Evolutionary conservation across 2,329 filamentous ascomycete species (phyloP).

Genomic region (Aspergillus fijiensis): DNA sequence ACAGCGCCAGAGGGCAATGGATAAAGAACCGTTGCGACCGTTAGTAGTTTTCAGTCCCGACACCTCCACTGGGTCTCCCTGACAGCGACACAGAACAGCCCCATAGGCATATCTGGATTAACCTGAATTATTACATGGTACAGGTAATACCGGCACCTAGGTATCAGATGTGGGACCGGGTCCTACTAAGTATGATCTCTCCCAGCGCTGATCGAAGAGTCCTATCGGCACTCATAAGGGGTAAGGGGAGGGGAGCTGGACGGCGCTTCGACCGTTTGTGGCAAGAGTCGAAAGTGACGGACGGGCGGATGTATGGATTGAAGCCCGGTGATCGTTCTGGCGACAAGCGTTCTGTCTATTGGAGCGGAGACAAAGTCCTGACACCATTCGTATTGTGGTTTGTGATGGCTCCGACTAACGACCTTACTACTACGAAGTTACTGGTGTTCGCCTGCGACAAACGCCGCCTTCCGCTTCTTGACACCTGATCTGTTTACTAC

Average conservation of each 20-base stretch:
- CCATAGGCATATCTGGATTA: slow-evolving; percentile 3
- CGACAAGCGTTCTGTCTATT: not conserved
- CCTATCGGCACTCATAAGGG: slow-evolving; percentile 20
- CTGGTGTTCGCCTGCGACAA: not conserved
- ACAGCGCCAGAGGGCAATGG: slow-evolving; percentile 15
- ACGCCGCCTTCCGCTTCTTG: not conserved
- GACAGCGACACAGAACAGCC: not conserved
- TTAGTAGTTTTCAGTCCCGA: slow-evolving; percentile 10
- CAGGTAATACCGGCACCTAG: not conserved
- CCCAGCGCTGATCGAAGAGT: slow-evolving; percentile 26
- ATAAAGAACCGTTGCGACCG: slow-evolving; percentile 18
- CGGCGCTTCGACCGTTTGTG: slow-evolving; percentile 24
- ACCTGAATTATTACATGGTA: slow-evolving; percentile 1
- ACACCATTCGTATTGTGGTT: not conserved
- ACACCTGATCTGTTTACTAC: not conserved
- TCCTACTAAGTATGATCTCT: slow-evolving; percentile 13
- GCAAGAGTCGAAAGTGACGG: slow-evolving; percentile 28
- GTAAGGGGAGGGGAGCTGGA: slow-evolving; percentile 24
- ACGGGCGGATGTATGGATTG: no score
- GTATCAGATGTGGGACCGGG: slow-evolving; percentile 15
- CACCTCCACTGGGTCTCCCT: slow-evolving; percentile 6
- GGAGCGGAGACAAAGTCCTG: not conserved
- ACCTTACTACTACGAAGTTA: not conserved
- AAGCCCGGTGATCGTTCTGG: slow-evolving; percentile 23
- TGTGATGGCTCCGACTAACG: slow-evolving; percentile 7